Percentiles rank a stretch among this genome's conserved stretches.
Evolutionary conservation across 306 rosid species (phyloP).

Genomic region (Oxytropis ochrocephala): DNA sequence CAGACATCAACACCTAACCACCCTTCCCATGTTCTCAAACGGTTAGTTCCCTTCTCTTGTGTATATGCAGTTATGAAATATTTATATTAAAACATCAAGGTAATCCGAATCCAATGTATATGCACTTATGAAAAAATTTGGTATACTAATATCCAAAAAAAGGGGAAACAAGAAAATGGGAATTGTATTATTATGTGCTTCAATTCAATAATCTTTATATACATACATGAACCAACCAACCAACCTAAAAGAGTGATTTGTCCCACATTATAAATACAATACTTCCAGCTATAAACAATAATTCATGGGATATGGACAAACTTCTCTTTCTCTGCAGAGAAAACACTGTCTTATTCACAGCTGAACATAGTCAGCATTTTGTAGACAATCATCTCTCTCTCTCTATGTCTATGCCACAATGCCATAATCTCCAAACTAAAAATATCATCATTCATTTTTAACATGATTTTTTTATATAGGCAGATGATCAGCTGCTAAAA

Average conservation of each 20-base stretch:
- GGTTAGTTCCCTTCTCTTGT: background rate
- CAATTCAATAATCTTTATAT: background rate
- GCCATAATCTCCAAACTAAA: background rate
- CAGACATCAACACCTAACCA: background rate
- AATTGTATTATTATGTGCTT: background rate
- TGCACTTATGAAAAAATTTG: background rate
- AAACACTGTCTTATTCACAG: background rate
- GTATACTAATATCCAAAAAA: too few relatives aligned
- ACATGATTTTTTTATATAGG: too few relatives aligned
- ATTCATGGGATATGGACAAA: constrained; percentile 3
- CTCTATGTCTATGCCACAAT: background rate
- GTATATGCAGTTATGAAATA: too few relatives aligned
- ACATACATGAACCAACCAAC: background rate
- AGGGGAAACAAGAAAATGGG: background rate
- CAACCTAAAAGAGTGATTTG: background rate
- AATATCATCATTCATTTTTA: background rate
- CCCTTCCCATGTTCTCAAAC: constrained; percentile 40
- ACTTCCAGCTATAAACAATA: background rate
- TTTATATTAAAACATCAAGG: background rate
- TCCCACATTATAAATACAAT: background rate
- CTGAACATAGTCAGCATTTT: constrained; percentile 13
- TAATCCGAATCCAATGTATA: background rate
- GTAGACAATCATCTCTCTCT: background rate
- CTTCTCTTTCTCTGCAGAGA: background rate
- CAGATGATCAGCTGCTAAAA: too few relatives aligned